These are phyloP conservation scores for Saksenaea oblongispora DNA, from an alignment of 371 early-diverging fungal genomes.

Conservation along the genomic window DNA sequence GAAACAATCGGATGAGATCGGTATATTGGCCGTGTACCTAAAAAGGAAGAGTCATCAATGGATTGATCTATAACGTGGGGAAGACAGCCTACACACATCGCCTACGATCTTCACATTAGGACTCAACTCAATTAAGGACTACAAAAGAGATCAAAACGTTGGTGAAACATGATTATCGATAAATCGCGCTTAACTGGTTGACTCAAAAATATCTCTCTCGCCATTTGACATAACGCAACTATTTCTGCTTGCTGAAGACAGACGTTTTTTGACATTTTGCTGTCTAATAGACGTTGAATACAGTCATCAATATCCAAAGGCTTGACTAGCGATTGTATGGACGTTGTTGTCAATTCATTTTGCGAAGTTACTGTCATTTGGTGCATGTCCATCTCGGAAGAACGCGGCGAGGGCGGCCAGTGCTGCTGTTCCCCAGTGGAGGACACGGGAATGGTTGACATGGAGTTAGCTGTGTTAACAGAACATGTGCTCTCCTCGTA, in stretches of 20 bases:
- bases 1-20: conserved; percentile 88
- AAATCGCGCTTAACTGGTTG: conserved; percentile 59
- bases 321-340: not conserved
- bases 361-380: not conserved
- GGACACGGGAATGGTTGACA: not conserved
- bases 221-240: conserved; percentile 71
- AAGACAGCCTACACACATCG: not conserved
- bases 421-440: not conserved
- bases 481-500: not conserved
- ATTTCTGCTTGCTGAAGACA: conserved; percentile 80
- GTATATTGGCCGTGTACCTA: conserved; percentile 81
- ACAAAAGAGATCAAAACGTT: not conserved
- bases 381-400: conserved; percentile 1
- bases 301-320: conserved; percentile 74
- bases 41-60: not conserved
- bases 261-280: conserved; percentile 63
- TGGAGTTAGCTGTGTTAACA: not conserved
- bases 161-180: not conserved
- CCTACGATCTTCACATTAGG: conserved; percentile 92
- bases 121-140: conserved; percentile 82
- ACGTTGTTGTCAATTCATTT: conserved; percentile 1
- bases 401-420: not conserved
- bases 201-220: conserved; percentile 81
- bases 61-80: not conserved
- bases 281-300: conserved; percentile 72